These are phyloP conservation scores for Aspergillus sp. DNA, from an alignment of 2,329 filamentous ascomycete species.

Conservation along the genomic window DNA sequence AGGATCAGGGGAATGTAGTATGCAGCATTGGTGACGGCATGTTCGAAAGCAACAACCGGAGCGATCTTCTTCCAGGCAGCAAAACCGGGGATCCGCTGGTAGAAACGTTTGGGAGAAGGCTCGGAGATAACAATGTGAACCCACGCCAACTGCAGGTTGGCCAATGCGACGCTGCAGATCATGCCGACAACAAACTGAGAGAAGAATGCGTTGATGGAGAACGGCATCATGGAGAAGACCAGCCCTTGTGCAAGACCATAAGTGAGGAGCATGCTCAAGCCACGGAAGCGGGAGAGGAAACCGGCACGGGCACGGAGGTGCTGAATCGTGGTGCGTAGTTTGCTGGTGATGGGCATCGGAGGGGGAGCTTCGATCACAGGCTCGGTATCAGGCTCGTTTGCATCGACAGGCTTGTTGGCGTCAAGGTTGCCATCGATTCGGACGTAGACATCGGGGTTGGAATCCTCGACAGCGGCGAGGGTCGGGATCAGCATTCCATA, in stretches of 20 bases:
- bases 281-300: conserved; percentile 68
- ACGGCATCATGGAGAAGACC: conserved; percentile 38
- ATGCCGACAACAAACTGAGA: conserved; percentile 54
- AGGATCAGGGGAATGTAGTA: conserved; percentile 43
- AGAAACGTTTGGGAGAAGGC: conserved; percentile 65
- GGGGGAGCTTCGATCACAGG: conserved; percentile 46
- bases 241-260: conserved; percentile 53
- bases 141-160: conserved; percentile 75
- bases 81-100: conserved; percentile 67
- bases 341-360: conserved; percentile 62
- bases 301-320: conserved; percentile 67
- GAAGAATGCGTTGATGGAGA: conserved; percentile 38
- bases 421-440: conserved; percentile 48
- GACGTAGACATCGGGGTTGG: conserved; percentile 55
- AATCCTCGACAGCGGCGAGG: conserved; percentile 65
- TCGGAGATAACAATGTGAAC: conserved; percentile 81
- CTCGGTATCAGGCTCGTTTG: conserved; percentile 43
- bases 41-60: conserved; percentile 65
- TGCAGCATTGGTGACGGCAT: conserved; percentile 55
- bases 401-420: conserved; percentile 33
- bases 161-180: conserved; percentile 61
- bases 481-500: conserved; percentile 62
- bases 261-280: conserved; percentile 55
- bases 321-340: conserved; percentile 58
- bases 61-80: conserved; percentile 69